A percentile compares a stretch with the other conserved stretches of the same genome.
phyloP scores from a whole-genome alignment of 164 flowering plant species.

The Vitis rotundifolia region DNA sequence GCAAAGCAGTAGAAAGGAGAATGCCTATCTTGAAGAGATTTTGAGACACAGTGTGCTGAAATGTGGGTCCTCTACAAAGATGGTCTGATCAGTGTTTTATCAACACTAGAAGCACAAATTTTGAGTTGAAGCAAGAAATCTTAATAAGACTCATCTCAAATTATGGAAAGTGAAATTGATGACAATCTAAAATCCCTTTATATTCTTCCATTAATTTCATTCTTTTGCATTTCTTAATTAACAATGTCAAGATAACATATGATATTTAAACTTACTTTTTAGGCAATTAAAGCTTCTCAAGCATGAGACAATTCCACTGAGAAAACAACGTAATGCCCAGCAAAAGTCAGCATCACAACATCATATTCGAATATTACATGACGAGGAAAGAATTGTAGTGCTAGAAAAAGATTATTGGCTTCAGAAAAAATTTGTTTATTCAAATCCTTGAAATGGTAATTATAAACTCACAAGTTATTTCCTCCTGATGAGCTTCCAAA shows the following conservation, averaged over 20 bases:
- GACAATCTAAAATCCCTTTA: too few relatives aligned
- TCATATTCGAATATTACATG: neutral
- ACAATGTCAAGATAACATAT: neutral
- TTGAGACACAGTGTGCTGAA: too few relatives aligned
- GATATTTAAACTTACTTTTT: slow-evolving; percentile 11
- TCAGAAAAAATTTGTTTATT: neutral
- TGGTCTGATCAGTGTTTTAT: too few relatives aligned
- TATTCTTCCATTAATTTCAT: too few relatives aligned
- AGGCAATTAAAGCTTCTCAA: slow-evolving; percentile 12
- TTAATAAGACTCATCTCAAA: too few relatives aligned
- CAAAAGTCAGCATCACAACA: slow-evolving; percentile 8
- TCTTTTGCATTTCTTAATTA: too few relatives aligned
- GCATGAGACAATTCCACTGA: slow-evolving; percentile 20
- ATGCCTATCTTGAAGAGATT: too few relatives aligned
- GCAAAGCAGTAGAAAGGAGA: too few relatives aligned
- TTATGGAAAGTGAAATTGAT: too few relatives aligned
- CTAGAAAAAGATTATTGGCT: too few relatives aligned
- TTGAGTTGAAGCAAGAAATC: neutral
- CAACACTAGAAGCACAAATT: neutral
- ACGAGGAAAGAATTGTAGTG: neutral
- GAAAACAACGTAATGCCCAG: neutral
- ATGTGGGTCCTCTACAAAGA: too few relatives aligned
- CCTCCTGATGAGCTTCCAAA: slow-evolving; percentile 23
- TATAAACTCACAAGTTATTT: slow-evolving; percentile 16
- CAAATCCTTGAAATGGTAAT: neutral